Evolutionary conservation across 1,284 basidiomycete species (phyloP), one percentile per base, ranked within the genome.

Genomic region (Ganoderma multipileum): DNA sequence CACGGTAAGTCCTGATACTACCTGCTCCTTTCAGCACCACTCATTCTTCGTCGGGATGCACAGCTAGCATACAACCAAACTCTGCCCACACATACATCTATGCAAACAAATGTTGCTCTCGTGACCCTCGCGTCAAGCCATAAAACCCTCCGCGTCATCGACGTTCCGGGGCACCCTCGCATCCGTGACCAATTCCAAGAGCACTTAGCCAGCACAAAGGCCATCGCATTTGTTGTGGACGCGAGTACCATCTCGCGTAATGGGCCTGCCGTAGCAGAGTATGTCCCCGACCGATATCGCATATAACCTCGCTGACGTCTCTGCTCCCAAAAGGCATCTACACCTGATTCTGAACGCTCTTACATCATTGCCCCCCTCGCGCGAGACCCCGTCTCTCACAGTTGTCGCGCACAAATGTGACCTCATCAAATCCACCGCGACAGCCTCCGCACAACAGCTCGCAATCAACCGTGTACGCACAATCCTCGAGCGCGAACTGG

Each of bases 121-220:
- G 76, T 89, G 44, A 71, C 80, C 3, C 72, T 90, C 6, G 77
- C 85, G 23, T 28, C 75, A 73, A 39, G 73, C 75, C 44, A 84
- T 58, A 79, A 85, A 69, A 77, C 80, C 18, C 74, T 91, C 52
- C 84, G 83, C 47, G 78, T 92, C 16, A 81, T 94, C 23, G 93
- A 95, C 77, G 80, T 95, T 44, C 93, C 93, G 5, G 93, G 93
- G 11, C 93, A 95, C 77, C 91, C 92, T 18, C 86, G 93, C 52
- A 86, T 95, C 64, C 81, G 92, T 33, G 86, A 87, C 72, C 90
- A 92, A 74, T 92, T 93, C 77, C 82, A 80, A 61, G 91, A 93
- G 41, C 80, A 90, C 73, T 77, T 94, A 47, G 69, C 81, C 9
- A 83, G 88, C 58, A 86, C 91, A 1, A 90, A 88, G 72, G 88